phyloP scores from a whole-genome alignment of 2,329 filamentous ascomycete genomes.

The Trichoderma afroharzianum region DNA sequence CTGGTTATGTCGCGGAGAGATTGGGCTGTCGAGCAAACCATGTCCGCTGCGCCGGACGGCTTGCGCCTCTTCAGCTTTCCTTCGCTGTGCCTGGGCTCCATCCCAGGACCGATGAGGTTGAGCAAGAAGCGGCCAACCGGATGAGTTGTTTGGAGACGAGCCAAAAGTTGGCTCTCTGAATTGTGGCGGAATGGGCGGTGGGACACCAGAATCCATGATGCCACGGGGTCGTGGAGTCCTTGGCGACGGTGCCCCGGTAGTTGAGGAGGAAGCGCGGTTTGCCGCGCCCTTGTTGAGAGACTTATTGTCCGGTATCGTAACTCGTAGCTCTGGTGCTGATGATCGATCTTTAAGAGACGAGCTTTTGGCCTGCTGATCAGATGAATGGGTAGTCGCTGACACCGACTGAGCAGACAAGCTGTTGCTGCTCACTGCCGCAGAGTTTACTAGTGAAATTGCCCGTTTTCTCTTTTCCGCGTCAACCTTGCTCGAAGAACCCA shows the following conservation, averaged over 20 bases:
- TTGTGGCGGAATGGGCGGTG: conserved; percentile 13
- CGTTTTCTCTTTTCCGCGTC: neutral
- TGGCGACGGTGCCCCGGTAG: conserved; percentile 19
- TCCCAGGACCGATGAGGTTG: neutral
- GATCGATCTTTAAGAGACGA: conserved; percentile 16
- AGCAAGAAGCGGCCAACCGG: neutral
- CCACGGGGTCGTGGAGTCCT: conserved; percentile 7
- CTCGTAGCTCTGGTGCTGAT: conserved; percentile 28
- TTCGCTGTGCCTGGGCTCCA: conserved; percentile 7
- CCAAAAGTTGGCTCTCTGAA: neutral
- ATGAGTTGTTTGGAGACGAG: neutral
- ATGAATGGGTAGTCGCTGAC: neutral
- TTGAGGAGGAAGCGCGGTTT: conserved; percentile 20
- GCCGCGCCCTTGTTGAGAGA: conserved; percentile 21
- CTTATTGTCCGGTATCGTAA: conserved; percentile 14
- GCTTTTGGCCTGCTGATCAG: conserved; percentile 6
- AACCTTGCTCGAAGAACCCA: neutral
- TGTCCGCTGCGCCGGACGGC: conserved; percentile 29
- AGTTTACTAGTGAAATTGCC: neutral
- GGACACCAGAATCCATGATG: conserved; percentile 13
- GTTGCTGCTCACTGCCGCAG: neutral
- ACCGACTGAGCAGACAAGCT: neutral
- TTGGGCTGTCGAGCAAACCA: conserved; percentile 36
- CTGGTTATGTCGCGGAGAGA: conserved; percentile 31
- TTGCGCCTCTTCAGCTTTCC: neutral